phyloP scores from a whole-genome alignment of 2,329 filamentous ascomycete genomes.

The Fusarium falciforme region DNA sequence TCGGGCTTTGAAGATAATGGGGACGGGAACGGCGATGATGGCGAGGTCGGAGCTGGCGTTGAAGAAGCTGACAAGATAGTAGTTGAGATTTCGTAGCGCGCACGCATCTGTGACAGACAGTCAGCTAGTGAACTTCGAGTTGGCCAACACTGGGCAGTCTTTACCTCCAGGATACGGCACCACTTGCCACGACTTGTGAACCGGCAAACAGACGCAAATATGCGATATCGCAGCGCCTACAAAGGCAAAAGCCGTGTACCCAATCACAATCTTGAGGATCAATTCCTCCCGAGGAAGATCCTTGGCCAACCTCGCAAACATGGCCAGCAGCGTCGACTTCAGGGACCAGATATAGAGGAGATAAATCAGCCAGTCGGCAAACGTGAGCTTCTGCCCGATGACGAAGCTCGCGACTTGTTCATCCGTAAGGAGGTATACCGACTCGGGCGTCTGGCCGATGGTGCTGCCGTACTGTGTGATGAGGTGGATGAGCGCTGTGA shows the following conservation, averaged over 20 bases:
- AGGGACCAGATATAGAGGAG: conserved; percentile 1
- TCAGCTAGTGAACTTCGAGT: neutral
- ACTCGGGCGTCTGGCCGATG: conserved; percentile 7
- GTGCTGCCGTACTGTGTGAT: neutral
- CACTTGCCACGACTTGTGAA: neutral
- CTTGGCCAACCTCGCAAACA: neutral
- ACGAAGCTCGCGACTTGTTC: neutral
- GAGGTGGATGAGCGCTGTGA: neutral
- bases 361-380: conserved; percentile 2
- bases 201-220: neutral
- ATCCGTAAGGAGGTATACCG: neutral
- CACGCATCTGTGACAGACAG: neutral
- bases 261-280: neutral
- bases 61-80: conserved; percentile 2
- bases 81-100: conserved; percentile 4
- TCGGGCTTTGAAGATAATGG: neutral
- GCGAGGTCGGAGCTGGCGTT: conserved; percentile 5
- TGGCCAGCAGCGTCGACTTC: neutral
- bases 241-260: neutral
- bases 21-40: neutral
- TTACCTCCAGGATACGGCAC: conserved; percentile 5
- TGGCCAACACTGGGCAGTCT: too few species aligned
- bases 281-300: neutral
- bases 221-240: neutral
- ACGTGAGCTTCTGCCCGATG: conserved; percentile 7